Base-by-base conservation (phyloP, 805 yeast genomes). In the Starmerella cellae region DNA sequence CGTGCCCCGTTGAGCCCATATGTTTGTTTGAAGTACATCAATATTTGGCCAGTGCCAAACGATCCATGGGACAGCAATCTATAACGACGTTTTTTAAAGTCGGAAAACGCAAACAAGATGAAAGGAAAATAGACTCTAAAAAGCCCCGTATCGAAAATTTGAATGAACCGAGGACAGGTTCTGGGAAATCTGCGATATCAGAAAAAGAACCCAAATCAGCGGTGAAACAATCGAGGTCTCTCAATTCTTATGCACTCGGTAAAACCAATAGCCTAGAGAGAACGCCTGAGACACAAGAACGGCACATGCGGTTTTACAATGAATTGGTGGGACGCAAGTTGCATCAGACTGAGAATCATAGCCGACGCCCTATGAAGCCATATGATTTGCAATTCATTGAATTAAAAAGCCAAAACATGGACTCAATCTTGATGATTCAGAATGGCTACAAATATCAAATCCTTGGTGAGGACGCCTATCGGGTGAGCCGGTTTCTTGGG, bases 381-480 rank as follows among this genome's bases (percentile, higher is more conserved):
- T 60, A 87, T 29, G 96, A 85, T 51, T 71, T 70, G 47, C 96
- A 87, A 59, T 75, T 77, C 46, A 63, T 76, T 23, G 78, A 75
- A 2, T 62, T 91, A 39, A 85, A 85, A 55, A 50, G 60, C 5
- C 53, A 60, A 2, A 63, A 88, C 55, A 55, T 55, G 39, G 94
- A 83, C 50, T 82, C 82, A 40, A 51, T 91, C 1, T 63, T 91
- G 8, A 77, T 91, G 0, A 69, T 88, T 21, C 91, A 91, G 57
- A 93, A 82, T 2, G 98, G 98, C 0, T 91, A 88, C 63, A 85
- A 84, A 59, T 91, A 76, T 62, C 82, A 82, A 55, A 77, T 87
- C 47, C 83, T 74, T 57, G 95, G 94, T 0, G 70, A 76, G 42
- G 96, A 88, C 61, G 96, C 97, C 0, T 68, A 66, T 13, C 62